A percentile compares a stretch with the other conserved stretches of the same genome.
These are phyloP conservation scores for Trypanosoma rangeli DNA, from an alignment of 208 protist species.

Conservation along the genomic window DNA sequence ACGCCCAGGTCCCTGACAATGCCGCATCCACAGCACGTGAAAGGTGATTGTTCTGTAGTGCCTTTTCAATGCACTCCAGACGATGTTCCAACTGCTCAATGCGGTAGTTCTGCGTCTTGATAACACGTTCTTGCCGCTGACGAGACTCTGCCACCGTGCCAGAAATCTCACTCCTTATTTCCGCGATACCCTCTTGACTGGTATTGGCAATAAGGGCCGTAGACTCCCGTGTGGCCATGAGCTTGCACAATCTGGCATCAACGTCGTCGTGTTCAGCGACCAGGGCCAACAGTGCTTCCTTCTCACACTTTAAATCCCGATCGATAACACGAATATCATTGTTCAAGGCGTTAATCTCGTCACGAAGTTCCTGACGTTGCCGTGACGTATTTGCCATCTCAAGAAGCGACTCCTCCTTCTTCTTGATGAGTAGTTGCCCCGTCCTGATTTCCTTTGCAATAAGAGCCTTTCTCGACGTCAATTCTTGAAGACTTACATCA, in stretches of 20 bases:
- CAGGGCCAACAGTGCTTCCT: conserved; percentile 51
- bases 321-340: conserved; percentile 81
- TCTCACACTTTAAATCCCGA: conserved; percentile 54
- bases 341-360: conserved; percentile 72
- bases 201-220: conserved; percentile 41
- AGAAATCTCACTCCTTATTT: conserved; percentile 54
- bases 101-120: conserved; percentile 88
- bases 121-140: conserved; percentile 76
- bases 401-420: conserved; percentile 67
- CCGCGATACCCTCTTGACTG: conserved; percentile 58
- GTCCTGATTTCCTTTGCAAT: conserved; percentile 63
- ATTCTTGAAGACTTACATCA: conserved; percentile 40
- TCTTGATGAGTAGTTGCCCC: conserved; percentile 49
- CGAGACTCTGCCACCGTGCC: conserved; percentile 56
- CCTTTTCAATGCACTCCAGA: conserved; percentile 57
- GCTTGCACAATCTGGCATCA: conserved; percentile 49
- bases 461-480: conserved; percentile 51
- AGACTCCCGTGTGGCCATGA: conserved; percentile 36
- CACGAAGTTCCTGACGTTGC: conserved; percentile 47
- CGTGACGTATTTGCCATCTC: conserved; percentile 41
- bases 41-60: conserved; percentile 62
- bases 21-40: conserved; percentile 56
- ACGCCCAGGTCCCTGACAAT: conserved; percentile 55
- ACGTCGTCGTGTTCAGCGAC: conserved; percentile 47
- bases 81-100: conserved; percentile 74